phyloP scores from a whole-genome alignment of 2,329 filamentous ascomycete genomes.

The Penicillium glabrum region DNA sequence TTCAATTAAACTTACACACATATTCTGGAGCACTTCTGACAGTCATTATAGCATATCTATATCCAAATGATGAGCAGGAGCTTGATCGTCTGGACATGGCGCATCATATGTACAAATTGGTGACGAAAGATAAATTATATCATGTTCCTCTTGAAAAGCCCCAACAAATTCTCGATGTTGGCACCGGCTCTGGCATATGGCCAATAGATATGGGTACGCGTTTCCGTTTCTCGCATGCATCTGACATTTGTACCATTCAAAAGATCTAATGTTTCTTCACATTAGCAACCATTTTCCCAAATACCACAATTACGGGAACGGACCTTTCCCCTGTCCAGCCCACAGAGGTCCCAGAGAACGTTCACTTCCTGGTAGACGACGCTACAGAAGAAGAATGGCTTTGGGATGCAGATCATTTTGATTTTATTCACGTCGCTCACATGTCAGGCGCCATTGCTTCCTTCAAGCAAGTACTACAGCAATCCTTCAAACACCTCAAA shows the following conservation, averaged over 20 bases:
- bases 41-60: slow-evolving; percentile 37
- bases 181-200: slow-evolving; percentile 66
- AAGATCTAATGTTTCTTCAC: slow-evolving; percentile 9
- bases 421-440: slow-evolving; percentile 61
- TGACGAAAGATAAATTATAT: slow-evolving; percentile 48
- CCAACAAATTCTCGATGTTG: slow-evolving; percentile 56
- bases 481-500: slow-evolving; percentile 53
- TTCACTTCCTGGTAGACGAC: slow-evolving; percentile 73
- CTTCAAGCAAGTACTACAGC: slow-evolving; percentile 56
- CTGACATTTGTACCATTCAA: slow-evolving; percentile 3
- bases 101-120: slow-evolving; percentile 54
- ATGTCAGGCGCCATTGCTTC: slow-evolving; percentile 59
- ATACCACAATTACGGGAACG: slow-evolving; percentile 60
- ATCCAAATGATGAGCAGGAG: slow-evolving; percentile 57
- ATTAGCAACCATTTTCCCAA: slow-evolving; percentile 50
- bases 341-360: slow-evolving; percentile 66
- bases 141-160: slow-evolving; percentile 48
- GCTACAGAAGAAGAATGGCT: slow-evolving; percentile 61
- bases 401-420: slow-evolving; percentile 51
- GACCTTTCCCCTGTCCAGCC: slow-evolving; percentile 70
- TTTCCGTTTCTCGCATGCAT: background rate
- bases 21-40: slow-evolving; percentile 12
- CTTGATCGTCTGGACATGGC: slow-evolving; percentile 57
- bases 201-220: slow-evolving; percentile 63
- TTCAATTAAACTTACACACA: background rate